phyloP scores from a whole-genome alignment of 495 filamentous ascomycete genomes.

The Talaromyces trachyspermus region DNA sequence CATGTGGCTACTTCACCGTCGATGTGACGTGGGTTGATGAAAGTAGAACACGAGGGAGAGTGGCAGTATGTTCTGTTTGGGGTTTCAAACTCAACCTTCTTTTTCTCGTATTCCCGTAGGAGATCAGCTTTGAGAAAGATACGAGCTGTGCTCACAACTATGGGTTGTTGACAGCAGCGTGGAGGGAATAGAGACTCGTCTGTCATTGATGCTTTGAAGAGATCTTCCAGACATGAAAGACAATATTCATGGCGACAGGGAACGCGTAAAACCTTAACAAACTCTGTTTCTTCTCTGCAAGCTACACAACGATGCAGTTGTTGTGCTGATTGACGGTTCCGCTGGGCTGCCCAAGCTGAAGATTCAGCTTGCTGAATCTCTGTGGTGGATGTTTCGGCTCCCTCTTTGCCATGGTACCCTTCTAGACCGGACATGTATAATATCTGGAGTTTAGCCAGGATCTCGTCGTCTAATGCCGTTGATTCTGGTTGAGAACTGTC shows the following conservation, averaged over 20 bases:
- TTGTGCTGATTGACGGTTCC: background rate
- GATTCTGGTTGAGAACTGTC: background rate
- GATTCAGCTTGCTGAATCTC: background rate
- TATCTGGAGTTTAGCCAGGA: background rate
- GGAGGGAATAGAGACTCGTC: constrained; percentile 49
- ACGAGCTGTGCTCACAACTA: constrained; percentile 26
- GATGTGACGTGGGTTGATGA: constrained; percentile 30
- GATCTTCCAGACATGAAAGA: constrained; percentile 27
- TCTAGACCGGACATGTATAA: background rate
- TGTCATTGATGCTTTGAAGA: constrained; percentile 31
- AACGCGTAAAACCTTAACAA: constrained; percentile 5
- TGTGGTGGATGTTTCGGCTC: background rate
- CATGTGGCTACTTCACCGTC: constrained; percentile 32
- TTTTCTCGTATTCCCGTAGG: constrained; percentile 24
- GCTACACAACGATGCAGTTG: constrained; percentile 7
- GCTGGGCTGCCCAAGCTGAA: background rate
- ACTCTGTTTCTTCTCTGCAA: constrained; percentile 10
- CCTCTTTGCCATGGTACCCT: background rate
- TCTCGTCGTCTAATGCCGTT: background rate
- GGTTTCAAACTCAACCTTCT: constrained; percentile 37
- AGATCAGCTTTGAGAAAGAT: constrained; percentile 23
- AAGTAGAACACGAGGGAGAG: constrained; percentile 30
- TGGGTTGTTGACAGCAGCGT: constrained; percentile 37
- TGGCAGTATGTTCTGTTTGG: constrained; percentile 43
- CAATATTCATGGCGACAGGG: constrained; percentile 42